phyloP scores from a whole-genome alignment of 2,329 filamentous ascomycete genomes.

The Lachnellula cervina region DNA sequence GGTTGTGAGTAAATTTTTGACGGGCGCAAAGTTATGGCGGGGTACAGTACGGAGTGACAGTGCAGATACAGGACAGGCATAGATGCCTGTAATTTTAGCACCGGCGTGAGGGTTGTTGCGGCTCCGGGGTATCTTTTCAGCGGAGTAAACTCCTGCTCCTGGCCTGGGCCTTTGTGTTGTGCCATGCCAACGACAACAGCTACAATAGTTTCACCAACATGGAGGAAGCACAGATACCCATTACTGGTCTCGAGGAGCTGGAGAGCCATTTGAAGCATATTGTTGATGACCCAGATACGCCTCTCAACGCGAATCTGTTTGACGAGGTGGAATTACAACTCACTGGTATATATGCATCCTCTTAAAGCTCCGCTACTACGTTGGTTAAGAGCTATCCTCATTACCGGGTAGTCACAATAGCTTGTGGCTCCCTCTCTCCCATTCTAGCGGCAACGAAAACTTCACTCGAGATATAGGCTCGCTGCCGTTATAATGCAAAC shows the following conservation, averaged over 20 bases:
- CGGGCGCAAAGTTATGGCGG: background rate
- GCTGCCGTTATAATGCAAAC: background rate
- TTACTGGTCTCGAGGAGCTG: conserved; percentile 50
- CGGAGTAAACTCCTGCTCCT: no score
- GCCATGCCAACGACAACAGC: background rate
- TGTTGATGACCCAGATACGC: conserved; percentile 38
- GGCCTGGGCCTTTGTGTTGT: no score
- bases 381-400: background rate
- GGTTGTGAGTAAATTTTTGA: background rate
- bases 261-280: conserved; percentile 49
- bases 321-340: conserved; percentile 57
- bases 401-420: background rate
- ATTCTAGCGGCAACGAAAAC: background rate
- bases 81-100: background rate
- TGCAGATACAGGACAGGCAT: no score
- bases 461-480: background rate
- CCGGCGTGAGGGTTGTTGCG: background rate
- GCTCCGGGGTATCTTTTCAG: background rate
- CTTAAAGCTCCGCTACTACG: background rate
- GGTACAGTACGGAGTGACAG: background rate
- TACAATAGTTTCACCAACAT: conserved; percentile 13
- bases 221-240: conserved; percentile 36
- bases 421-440: background rate
- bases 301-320: conserved; percentile 47
- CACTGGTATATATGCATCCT: conserved; percentile 37